phyloP scores from a whole-genome alignment of 1,284 basidiomycete genomes.

The Cystobasidium slooffiae region DNA sequence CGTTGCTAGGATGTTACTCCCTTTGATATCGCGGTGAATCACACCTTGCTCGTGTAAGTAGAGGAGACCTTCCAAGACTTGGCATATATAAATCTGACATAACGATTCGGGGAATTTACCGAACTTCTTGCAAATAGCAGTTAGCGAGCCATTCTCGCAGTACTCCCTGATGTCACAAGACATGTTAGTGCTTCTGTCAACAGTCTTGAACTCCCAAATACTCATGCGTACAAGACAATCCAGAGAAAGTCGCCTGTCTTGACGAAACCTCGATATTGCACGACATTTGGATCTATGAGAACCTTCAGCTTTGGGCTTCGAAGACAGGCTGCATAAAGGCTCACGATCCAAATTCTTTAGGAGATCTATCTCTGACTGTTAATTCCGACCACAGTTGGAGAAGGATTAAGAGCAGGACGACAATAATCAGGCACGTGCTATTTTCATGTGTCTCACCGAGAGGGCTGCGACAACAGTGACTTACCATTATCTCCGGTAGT shows the following conservation, averaged over 20 bases:
- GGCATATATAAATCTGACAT: slow-evolving; percentile 93
- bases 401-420: background rate
- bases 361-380: slow-evolving; percentile 93
- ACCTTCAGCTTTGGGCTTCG: background rate
- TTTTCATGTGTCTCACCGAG: background rate
- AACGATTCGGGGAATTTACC: slow-evolving; percentile 97
- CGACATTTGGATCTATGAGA: slow-evolving; percentile 75
- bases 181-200: too few species aligned
- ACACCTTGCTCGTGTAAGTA: slow-evolving; percentile 98
- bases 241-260: slow-evolving; percentile 92
- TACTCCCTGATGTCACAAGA: slow-evolving; percentile 64
- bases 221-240: slow-evolving; percentile 71
- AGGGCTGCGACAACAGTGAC: slow-evolving; percentile 52
- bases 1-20: slow-evolving; percentile 96
- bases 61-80: slow-evolving; percentile 83
- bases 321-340: slow-evolving; percentile 15
- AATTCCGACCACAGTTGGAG: background rate
- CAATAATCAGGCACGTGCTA: slow-evolving; percentile 21
- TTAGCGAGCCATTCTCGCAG: slow-evolving; percentile 96
- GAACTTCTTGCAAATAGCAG: slow-evolving; percentile 91
- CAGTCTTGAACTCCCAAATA: too few species aligned
- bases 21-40: slow-evolving; percentile 98
- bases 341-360: slow-evolving; percentile 84
- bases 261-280: slow-evolving; percentile 98
- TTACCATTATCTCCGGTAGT: slow-evolving; percentile 93